Evolutionary conservation across 225 moss, liverwort and hornwort species (phyloP), one percentile per base, ranked within the genome.

Genomic region (Polytrichum commune): DNA sequence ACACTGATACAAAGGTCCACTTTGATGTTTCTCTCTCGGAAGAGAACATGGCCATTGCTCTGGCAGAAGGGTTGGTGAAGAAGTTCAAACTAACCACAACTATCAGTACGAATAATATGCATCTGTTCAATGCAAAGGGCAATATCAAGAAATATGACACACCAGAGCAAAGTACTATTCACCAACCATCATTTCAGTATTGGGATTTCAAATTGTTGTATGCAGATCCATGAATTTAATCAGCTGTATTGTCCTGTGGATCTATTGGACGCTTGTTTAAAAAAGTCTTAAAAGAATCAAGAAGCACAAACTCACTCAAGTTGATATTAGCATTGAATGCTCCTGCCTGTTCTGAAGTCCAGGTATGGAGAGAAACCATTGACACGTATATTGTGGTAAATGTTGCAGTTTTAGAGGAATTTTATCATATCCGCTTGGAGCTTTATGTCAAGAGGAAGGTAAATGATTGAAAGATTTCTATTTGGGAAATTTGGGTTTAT

Each of bases 101-200:
- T 63, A 90, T 98, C 7, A 98, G 93, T 79, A 98, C 98, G 1
- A 93, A 95, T 60, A 98, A 98, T 70, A 98, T 98, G 98, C 98
- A 98, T 57, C 77, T 98, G 71, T 98, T 98, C 72, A 92, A 98
- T 77, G 64, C 75, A 5, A 74, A 70, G 55, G 91, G 98, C 8
- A 72, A 86, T n/a, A 98, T 98, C 53, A 93, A 95, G 78, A 98
- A 98, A 80, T 95, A 93, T 26, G 95, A 98, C 22, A 87, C 83
- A 8, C 93, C 98, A 20, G 98, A 95, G 75, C 92, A 90, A 55
- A 91, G 98, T 98, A 93, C 26, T 77, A 53, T 22, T 5, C 20
- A n/a, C 46, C 46, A 46, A 13, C 13, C 46, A 46, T 46, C 13
- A 46, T 4, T 46, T 46, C 46, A 46, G 13, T 16, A 16, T 46